Conservation (phyloP, 176 grass and related monocot genomes). For the Eragrostis curvula region DNA sequence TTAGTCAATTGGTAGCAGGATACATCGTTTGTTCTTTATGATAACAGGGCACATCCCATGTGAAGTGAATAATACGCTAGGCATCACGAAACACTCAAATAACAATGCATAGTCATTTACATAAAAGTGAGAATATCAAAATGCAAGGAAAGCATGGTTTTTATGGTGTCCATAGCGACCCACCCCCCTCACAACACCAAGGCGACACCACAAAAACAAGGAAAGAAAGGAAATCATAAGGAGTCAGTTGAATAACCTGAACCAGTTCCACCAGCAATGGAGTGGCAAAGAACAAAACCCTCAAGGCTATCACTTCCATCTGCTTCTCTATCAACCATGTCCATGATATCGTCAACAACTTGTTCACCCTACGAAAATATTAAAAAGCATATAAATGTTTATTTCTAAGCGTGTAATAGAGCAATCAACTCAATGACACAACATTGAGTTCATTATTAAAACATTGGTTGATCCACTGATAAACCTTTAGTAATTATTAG, state of each 20-base stretch:
- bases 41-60: background rate
- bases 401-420: background rate
- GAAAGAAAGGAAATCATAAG: conserved; percentile 18
- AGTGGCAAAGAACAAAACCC: conserved; percentile 97
- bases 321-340: conserved; percentile 98
- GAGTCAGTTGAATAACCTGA: conserved; percentile 64
- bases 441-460: background rate
- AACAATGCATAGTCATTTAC: background rate
- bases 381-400: background rate
- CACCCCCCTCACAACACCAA: too few relatives aligned
- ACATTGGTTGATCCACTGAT: background rate
- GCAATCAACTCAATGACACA: background rate
- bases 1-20: conserved; percentile 13
- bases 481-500: background rate
- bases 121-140: conserved; percentile 19
- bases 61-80: background rate
- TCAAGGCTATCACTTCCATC: conserved; percentile 99
- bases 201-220: too few relatives aligned
- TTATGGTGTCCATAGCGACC: too few relatives aligned
- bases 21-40: background rate
- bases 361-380: conserved; percentile 73
- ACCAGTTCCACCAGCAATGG: conserved; percentile 97
- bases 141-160: conserved; percentile 1
- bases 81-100: background rate
- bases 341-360: conserved; percentile 99